Conservation (phyloP, 768 basidiomycete species). For the Leccinum truebloodii region DNA sequence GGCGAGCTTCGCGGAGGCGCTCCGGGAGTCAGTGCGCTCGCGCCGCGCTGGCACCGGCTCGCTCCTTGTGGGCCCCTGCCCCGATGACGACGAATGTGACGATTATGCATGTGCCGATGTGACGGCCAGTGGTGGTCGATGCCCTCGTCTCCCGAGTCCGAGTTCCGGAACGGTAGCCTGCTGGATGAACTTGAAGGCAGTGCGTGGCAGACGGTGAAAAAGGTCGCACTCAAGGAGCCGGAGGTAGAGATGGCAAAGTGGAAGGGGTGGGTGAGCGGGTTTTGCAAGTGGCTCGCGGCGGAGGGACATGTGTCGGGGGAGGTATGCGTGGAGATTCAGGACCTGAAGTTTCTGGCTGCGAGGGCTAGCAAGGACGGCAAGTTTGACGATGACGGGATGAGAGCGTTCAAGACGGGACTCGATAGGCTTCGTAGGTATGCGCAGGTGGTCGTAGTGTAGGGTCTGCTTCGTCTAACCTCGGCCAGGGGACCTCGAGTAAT, state of each 20-base stretch:
- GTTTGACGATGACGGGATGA: background rate
- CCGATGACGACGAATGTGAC: background rate
- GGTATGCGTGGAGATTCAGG: conserved; percentile 15
- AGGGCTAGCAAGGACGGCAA: background rate
- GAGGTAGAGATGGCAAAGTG: conserved; percentile 8
- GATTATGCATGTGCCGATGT: background rate
- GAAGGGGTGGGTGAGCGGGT: conserved; percentile 17
- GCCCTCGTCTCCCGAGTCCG: background rate
- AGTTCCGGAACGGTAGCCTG: background rate
- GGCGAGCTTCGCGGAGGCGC: conserved; percentile 11
- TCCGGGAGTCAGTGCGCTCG: conserved; percentile 11
- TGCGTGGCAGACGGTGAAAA: conserved; percentile 12
- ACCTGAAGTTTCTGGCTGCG: background rate
- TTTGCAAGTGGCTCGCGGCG: conserved; percentile 23
- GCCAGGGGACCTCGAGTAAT: background rate
- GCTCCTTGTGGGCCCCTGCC: background rate
- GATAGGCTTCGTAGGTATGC: conserved; percentile 16
- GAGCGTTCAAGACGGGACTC: conserved; percentile 9
- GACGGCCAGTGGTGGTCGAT: background rate
- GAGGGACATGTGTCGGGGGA: conserved; percentile 9
- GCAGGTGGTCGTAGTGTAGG: conserved; percentile 3
- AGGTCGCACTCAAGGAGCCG: conserved; percentile 12
- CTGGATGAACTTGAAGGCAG: conserved; percentile 3
- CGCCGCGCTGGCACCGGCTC: background rate
- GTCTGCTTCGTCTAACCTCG: background rate